Evolutionary conservation across 2,329 filamentous ascomycete species (phyloP), one percentile per base, ranked within the genome.

Genomic region (Colletotrichum incanum): DNA sequence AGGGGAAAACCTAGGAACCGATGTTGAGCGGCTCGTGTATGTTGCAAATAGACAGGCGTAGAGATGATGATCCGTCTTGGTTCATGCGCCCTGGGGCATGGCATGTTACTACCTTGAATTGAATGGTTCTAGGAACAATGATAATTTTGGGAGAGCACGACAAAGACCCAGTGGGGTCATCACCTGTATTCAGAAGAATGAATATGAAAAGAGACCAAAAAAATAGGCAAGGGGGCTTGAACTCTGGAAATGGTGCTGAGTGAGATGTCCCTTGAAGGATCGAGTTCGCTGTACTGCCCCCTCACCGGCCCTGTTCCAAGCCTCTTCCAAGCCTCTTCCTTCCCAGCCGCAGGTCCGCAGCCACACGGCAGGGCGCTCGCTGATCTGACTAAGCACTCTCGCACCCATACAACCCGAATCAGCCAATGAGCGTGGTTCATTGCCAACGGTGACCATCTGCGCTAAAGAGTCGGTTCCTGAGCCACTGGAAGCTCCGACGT

Each of bases 1-100:
- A 59, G 65, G 65, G 70, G 59, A 28, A 64, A 26, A 34, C 39
- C 69, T 37, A 16, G 65, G 47, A 52, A 45, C 50, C 50, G 45
- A 31, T 59, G 34, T 31, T 63, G 65, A 60, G 65, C 52, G 52
- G 59, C 65, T 64, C 39, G 65, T 69, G 52, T 59, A 47, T 49
- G 69, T 72, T 65, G 69, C 69, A 69, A 41, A 72, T 72, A 69
- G 45, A 72, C 52, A 54, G 59, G 12, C 23, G 65, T 60, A 55
- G 56, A 69, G 45, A 69, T 65, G 54, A 72, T 60, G 59, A 60
- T 69, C 65, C 59, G 54, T 69, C 59, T 41, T 64, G 28, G 65
- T 72, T 72, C 69, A 72, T 72, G 65, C 69, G 69, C 45, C 34
- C 39, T 34, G 50, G 31, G 50, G 39, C 55, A 18, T 18, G 55